Evolutionary conservation across 2,329 filamentous ascomycete species (phyloP).

Genomic region (Fusarium nematophilum): DNA sequence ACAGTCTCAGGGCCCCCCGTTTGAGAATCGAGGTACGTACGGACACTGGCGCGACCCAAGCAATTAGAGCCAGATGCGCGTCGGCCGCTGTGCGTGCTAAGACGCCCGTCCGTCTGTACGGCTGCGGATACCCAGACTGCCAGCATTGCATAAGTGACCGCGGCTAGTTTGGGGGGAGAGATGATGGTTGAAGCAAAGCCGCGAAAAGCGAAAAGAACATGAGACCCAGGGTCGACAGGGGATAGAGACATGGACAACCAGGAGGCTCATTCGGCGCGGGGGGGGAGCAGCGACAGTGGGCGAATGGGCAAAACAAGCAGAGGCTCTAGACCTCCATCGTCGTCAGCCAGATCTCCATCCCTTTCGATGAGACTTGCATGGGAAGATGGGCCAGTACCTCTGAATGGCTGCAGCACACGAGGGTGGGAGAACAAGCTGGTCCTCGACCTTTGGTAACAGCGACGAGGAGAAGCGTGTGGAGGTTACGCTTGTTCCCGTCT

Average conservation of each 20-base stretch:
- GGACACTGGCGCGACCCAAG: neutral
- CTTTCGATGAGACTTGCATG: constrained; percentile 29
- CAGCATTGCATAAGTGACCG: constrained; percentile 7
- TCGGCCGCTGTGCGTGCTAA: constrained; percentile 5
- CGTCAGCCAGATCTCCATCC: constrained; percentile 33
- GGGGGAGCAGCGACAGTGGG: constrained; percentile 2
- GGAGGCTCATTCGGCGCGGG: neutral
- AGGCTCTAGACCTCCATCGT: constrained; percentile 37
- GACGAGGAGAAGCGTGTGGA: constrained; percentile 17
- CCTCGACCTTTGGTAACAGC: constrained; percentile 18
- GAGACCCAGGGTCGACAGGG: too few species aligned
- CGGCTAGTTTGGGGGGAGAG: neutral
- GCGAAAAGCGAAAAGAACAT: neutral
- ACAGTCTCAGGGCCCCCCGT: constrained; percentile 29
- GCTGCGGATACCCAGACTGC: constrained; percentile 14
- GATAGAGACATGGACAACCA: too few species aligned
- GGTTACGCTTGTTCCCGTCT: constrained; percentile 34
- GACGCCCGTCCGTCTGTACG: constrained; percentile 16
- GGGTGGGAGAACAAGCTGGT: neutral
- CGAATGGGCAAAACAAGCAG: constrained; percentile 20
- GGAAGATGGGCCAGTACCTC: constrained; percentile 5
- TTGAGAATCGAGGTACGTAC: neutral
- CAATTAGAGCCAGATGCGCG: neutral
- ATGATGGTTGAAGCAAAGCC: neutral
- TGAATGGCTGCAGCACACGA: constrained; percentile 26